Evolutionary conservation across 1,139 yeast genomes (phyloP), one percentile per base, ranked within the genome.

Genomic region (Magnusiomyces suaveolens): DNA sequence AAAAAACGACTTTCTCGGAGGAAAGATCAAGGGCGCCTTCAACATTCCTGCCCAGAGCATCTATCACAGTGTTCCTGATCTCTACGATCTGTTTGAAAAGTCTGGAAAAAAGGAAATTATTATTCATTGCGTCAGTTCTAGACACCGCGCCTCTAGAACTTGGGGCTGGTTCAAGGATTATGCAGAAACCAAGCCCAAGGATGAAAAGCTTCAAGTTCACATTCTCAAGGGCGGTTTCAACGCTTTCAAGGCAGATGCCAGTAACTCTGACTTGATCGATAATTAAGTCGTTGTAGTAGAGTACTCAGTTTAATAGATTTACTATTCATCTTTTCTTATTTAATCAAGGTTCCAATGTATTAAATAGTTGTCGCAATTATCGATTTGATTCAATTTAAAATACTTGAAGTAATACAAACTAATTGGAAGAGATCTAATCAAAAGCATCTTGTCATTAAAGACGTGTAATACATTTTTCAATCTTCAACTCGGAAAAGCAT

Each of bases 41-140:
- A 61, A 63, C 52, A 52, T 63, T n/a, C 66, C 66, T 21, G 64
- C 65, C 21, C 64, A 62, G 55, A 59, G 63, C 43, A 57, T 63
- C 16, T 56, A 59, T 46, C 50, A 58, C 48, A 58, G 63, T 10
- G 54, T 62, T 26, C 59, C 54, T 0, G 60, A 56, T 29, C 50
- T 63, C n/a, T 63, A 63, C 50, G 57, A 59, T 1, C 50, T 62
- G 33, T 60, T 60, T 38, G 61, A 60, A 23, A 53, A 53, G 12
- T 53, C 63, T 14, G 63, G 64, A 14, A 62, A 60, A 48, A 55
- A 58, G 44, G 56, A 57, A 26, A 56, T 62, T n/a, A 57, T 59
- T 46, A 50, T 62, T 32, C 62, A 62, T 51, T 62, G 65, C 48
- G 50, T 52, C 25, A 52, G 46, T 16, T 61, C 64, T 2, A 43